Percentiles rank a stretch among this genome's conserved stretches.
These are phyloP conservation scores for Exophiala aquamarina DNA, from an alignment of 2,329 filamentous ascomycete genomes.

Conservation along the genomic window DNA sequence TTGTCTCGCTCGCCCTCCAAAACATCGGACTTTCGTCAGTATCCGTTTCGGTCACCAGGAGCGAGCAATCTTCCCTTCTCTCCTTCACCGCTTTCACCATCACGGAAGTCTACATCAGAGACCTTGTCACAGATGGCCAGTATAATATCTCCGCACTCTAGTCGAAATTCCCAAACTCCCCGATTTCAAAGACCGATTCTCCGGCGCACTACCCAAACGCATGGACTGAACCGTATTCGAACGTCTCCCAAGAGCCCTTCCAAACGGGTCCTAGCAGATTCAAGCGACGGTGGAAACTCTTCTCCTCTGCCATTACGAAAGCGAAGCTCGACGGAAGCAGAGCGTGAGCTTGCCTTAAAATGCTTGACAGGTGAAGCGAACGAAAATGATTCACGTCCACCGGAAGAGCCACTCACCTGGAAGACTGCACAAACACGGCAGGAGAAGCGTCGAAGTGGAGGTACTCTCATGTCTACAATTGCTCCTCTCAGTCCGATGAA, in stretches of 20 bases:
- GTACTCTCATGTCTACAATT: slow-evolving; percentile 42
- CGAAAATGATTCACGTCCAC: slow-evolving; percentile 24
- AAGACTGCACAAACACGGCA: slow-evolving; percentile 44
- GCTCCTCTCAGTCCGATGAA: slow-evolving; percentile 74
- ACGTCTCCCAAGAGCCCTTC: slow-evolving; percentile 78
- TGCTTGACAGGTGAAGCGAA: slow-evolving; percentile 32
- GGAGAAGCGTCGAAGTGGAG: slow-evolving; percentile 51
- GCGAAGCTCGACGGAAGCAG: slow-evolving; percentile 41
- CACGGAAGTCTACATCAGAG: slow-evolving; percentile 53
- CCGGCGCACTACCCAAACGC: slow-evolving; percentile 38
- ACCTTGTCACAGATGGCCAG: slow-evolving; percentile 52
- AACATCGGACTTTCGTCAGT: slow-evolving; percentile 61
- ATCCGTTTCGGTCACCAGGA: slow-evolving; percentile 50
- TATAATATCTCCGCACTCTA: slow-evolving; percentile 56
- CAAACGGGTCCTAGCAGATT: slow-evolving; percentile 71
- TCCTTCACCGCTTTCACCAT: slow-evolving; percentile 59
- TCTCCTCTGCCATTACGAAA: slow-evolving; percentile 44
- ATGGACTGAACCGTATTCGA: slow-evolving; percentile 54
- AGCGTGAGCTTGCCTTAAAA: slow-evolving; percentile 48
- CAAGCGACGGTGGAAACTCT: slow-evolving; percentile 70
- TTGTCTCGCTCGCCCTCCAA: slow-evolving; percentile 93
- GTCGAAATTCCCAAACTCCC: slow-evolving; percentile 65
- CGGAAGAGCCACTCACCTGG: slow-evolving; percentile 21
- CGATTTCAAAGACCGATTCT: slow-evolving; percentile 54
- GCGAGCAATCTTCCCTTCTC: slow-evolving; percentile 48